Percentiles rank a stretch among this genome's conserved stretches.
Evolutionary conservation across 495 filamentous ascomycete genomes (phyloP).

Genomic region (Glonium stellatum): DNA sequence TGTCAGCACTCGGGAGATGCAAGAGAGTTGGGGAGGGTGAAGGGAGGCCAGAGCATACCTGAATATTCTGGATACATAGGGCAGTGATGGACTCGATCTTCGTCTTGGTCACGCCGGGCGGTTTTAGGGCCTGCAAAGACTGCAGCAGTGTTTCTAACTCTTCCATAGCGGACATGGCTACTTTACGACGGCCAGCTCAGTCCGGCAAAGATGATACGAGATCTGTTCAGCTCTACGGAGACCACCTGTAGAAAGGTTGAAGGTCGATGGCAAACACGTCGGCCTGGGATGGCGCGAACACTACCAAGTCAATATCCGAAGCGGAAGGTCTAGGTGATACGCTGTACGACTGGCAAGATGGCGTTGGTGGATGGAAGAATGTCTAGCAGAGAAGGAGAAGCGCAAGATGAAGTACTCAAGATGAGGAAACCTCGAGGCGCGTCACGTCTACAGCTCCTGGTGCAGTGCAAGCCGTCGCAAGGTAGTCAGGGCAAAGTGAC

Average conservation of each 20-base stretch:
- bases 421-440: slow-evolving; percentile 2
- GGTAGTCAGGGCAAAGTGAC: background rate
- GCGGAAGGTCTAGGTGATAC: slow-evolving; percentile 22
- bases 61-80: slow-evolving; percentile 81
- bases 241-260: slow-evolving; percentile 1
- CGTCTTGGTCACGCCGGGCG: slow-evolving; percentile 86
- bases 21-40: background rate
- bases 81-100: slow-evolving; percentile 80
- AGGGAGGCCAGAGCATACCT: slow-evolving; percentile 57
- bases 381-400: slow-evolving; percentile 6
- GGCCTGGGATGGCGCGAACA: background rate
- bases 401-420: slow-evolving; percentile 2
- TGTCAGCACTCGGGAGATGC: slow-evolving; percentile 34
- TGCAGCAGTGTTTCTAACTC: slow-evolving; percentile 86
- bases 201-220: background rate
- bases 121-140: slow-evolving; percentile 82
- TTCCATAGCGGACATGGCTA: slow-evolving; percentile 71
- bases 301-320: slow-evolving; percentile 12
- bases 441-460: slow-evolving; percentile 3
- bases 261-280: slow-evolving; percentile 14
- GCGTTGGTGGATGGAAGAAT: background rate
- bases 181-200: slow-evolving; percentile 4
- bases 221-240: background rate
- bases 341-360: slow-evolving; percentile 2
- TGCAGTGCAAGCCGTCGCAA: background rate